A percentile compares a stretch with the other conserved stretches of the same genome.
Conservation (phyloP, 805 yeast genomes). For the Lachancea thermotolerans region DNA sequence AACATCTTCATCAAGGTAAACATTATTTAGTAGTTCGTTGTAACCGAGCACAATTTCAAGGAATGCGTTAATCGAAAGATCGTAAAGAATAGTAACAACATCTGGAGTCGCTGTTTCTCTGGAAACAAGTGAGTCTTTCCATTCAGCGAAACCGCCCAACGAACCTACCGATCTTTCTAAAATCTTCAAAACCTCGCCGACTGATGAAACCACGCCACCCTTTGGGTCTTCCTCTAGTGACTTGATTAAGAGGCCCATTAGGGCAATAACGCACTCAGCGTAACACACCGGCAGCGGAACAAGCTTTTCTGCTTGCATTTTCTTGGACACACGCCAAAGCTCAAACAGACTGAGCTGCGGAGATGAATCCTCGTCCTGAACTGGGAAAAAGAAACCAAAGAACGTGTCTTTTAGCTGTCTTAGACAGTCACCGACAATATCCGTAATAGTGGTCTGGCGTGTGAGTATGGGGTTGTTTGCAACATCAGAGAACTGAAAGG, state of each 20-base stretch:
- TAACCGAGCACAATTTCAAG: constrained; percentile 58
- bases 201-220: constrained; percentile 44
- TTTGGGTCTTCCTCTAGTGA: constrained; percentile 60
- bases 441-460: constrained; percentile 20
- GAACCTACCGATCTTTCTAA: constrained; percentile 56
- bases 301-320: constrained; percentile 53
- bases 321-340: constrained; percentile 26
- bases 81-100: constrained; percentile 51
- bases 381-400: constrained; percentile 23
- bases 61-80: constrained; percentile 56
- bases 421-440: constrained; percentile 11
- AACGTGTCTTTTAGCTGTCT: constrained; percentile 10
- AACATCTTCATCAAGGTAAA: constrained; percentile 55
- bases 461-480: constrained; percentile 23
- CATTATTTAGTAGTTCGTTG: constrained; percentile 57
- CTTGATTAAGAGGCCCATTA: constrained; percentile 43
- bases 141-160: constrained; percentile 40
- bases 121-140: constrained; percentile 20
- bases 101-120: constrained; percentile 25
- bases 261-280: constrained; percentile 54
- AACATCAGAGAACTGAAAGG: constrained; percentile 13
- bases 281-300: constrained; percentile 60
- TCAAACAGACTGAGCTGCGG: constrained; percentile 22
- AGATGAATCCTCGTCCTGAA: constrained; percentile 5
- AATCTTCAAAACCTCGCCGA: constrained; percentile 52